Evolutionary conservation across 2,329 filamentous ascomycete genomes (phyloP), one percentile per base, ranked within the genome.

Genomic region (Microsporum canis): DNA sequence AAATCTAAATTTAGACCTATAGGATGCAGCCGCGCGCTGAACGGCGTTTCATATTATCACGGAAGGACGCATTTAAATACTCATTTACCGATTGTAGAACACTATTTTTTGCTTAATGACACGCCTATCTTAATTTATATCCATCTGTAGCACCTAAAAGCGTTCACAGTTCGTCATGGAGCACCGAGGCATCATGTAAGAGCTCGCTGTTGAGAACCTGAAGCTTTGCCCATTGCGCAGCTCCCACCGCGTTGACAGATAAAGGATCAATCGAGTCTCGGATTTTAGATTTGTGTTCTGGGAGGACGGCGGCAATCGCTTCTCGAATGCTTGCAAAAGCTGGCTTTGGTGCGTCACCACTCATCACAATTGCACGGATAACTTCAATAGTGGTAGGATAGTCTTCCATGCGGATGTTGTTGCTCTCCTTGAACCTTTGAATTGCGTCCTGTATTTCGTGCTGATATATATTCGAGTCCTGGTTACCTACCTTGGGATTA

Each of bases 271-370:
- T 49, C 10, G 57, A 41, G 57, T 58, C 57, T 43, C 38, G 38
- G 6, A 59, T 59, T 3, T 27, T 23, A 17, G 17, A 34, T 23
- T 49, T 34, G 17, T 59, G 58, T 5, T 45, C 17, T 5, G 58
- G 58, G 12, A 59, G 41, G 33, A 47, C 41, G 10, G 27, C 12
- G 14, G 31, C 10, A 49, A 59, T 38, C 10, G 58, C 58, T 17
- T 59, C 58, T 14, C 36, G 39, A 17, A 59, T 49, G 5, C 17
- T 49, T 41, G 4, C 5, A 41, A 59, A 59, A 49, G 17, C n/a
- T 31, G 34, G 12, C 23, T n/a, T 59, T 59, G 58, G 58, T 51
- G 58, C 58, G 23, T 59, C 58, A 3, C 39, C 58, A 59, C 58
- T 49, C 33, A 59, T 51, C 4, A 59, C 41, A 49, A 59, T 49